Evolutionary conservation across 345 rosid genomes (phyloP).

Genomic region (Tarenaya hassleriana): DNA sequence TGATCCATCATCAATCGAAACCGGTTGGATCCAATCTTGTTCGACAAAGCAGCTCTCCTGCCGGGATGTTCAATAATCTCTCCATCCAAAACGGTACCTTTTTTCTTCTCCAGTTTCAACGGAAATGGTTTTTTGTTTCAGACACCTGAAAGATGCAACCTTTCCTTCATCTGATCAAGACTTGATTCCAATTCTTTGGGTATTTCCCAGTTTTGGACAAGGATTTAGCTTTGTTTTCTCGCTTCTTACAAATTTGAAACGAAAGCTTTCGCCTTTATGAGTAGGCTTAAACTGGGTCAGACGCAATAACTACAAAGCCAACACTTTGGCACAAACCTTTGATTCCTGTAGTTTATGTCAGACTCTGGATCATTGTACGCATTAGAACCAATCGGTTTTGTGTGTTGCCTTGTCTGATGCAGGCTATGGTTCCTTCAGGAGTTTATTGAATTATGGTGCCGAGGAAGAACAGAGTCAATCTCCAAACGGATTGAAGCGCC

Average conservation of each 20-base stretch:
- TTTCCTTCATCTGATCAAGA: background rate
- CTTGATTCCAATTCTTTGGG: background rate
- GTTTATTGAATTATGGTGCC: slow-evolving; percentile 40
- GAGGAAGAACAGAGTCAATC: slow-evolving; percentile 43
- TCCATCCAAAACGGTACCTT: slow-evolving; percentile 66
- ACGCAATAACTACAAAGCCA: slow-evolving; percentile 10
- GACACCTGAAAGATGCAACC: too few species aligned
- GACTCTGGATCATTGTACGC: too few species aligned
- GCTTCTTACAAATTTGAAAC: background rate
- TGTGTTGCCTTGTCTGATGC: too few species aligned
- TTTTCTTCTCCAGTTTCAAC: too few species aligned
- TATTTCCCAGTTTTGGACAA: background rate
- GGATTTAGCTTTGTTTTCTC: background rate
- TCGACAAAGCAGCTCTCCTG: slow-evolving; percentile 80
- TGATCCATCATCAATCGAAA: slow-evolving; percentile 39
- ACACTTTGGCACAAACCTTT: too few species aligned
- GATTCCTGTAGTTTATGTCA: slow-evolving; percentile 17
- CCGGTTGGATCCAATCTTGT: slow-evolving; percentile 39
- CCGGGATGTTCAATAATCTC: slow-evolving; percentile 57
- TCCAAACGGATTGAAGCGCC: slow-evolving; percentile 46
- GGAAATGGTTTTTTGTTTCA: background rate
- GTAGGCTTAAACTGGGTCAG: background rate
- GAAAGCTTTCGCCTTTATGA: background rate
- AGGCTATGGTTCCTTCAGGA: slow-evolving; percentile 52
- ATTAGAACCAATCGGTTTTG: too few species aligned